Evolutionary conservation across 768 basidiomycete species (phyloP).

Genomic region (Trametes cingulata): DNA sequence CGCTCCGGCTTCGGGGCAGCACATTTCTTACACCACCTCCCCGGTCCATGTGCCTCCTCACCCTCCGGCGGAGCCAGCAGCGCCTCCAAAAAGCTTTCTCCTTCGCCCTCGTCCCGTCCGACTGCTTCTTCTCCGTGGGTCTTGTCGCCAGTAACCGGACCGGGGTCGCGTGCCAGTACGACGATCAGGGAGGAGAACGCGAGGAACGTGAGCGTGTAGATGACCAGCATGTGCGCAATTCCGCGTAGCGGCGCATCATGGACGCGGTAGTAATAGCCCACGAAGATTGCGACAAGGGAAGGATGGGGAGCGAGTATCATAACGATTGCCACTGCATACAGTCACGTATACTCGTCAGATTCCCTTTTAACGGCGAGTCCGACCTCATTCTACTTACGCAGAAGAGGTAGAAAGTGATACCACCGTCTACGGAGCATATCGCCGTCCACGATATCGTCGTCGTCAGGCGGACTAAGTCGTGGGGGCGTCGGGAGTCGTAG

Average conservation of each 20-base stretch:
- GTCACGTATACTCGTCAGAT: background rate
- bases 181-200: slow-evolving; percentile 73
- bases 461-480: slow-evolving; percentile 12
- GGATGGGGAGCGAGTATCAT: slow-evolving; percentile 75
- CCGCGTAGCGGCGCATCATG: slow-evolving; percentile 50
- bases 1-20: slow-evolving; percentile 81
- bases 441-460: slow-evolving; percentile 18
- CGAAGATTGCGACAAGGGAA: slow-evolving; percentile 65
- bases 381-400: slow-evolving; percentile 8
- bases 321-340: slow-evolving; percentile 44
- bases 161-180: slow-evolving; percentile 74
- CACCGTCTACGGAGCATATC: slow-evolving; percentile 14
- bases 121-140: slow-evolving; percentile 20
- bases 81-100: slow-evolving; percentile 57
- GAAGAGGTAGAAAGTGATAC: slow-evolving; percentile 24
- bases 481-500: slow-evolving; percentile 13
- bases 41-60: slow-evolving; percentile 49
- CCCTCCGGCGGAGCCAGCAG: slow-evolving; percentile 48
- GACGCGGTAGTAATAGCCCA: slow-evolving; percentile 64
- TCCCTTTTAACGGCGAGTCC: too few relatives aligned
- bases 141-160: slow-evolving; percentile 44
- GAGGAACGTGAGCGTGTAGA: slow-evolving; percentile 68
- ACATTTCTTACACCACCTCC: slow-evolving; percentile 78
- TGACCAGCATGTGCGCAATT: slow-evolving; percentile 53
- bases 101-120: slow-evolving; percentile 29